Evolutionary conservation across 306 rosid species (phyloP), one percentile per base, ranked within the genome.

Genomic region (Arachis hypogaea): DNA sequence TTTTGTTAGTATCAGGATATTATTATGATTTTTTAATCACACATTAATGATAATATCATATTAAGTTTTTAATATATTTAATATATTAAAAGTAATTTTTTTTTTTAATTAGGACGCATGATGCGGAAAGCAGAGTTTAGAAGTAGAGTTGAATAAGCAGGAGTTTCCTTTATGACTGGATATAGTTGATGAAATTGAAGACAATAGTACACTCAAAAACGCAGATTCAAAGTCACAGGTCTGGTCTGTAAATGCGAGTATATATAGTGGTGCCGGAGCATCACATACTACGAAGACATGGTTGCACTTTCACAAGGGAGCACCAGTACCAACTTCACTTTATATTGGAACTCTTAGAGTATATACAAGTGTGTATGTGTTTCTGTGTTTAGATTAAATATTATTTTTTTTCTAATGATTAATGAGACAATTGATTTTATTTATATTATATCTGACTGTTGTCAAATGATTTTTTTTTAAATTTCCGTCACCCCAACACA

Each of bases 81-180:
- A 18, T 18, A 18, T 22, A 22, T 22, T 22, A 22, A 22, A 22
- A 22, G 28, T 22, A 22, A 1, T 22, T 22, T 1, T 22, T 22
- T 22, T 22, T 22, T 18, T 18, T 18, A 74, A 62, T 2, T 64
- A 74, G 66, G 57, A 69, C 11, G 51, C 80, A 44, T 33, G 38
- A 33, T 33, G 38, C 38, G 38, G 38, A 33, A 33, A 33, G 38
- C 28, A 22, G 28, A 22, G 28, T 22, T 22, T 22, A 22, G 28
- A 22, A 22, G 28, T 22, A 22, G 28, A 22, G 28, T 22, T 22
- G 28, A 22, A 22, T 22, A 22, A 22, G 28, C 38, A 33, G 38
- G 38, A 2, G 69, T 59, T 51, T 63, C 63, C 72, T 44, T 75
- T 76, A 79, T 54, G 60, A 66, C 62, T 81, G 81, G 77, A 69